Conservation (phyloP, 768 basidiomycete genomes). For the Boletus sp. region DNA sequence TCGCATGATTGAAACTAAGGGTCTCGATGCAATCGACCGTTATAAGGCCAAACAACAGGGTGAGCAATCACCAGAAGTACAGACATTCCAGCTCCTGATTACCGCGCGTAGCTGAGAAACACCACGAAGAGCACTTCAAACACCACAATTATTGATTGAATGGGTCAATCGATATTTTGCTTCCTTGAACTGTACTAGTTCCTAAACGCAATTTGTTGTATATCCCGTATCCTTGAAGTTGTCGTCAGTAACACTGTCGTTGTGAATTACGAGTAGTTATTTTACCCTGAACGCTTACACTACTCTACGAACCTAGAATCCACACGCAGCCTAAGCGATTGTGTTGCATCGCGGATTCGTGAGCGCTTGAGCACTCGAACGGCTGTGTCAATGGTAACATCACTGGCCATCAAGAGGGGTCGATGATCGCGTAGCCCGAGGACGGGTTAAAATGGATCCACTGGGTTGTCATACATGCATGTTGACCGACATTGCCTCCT, state of each 20-base stretch:
- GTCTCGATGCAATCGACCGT: conserved; percentile 46
- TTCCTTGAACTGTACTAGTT: background rate
- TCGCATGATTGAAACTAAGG: conserved; percentile 55
- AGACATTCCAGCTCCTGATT: background rate
- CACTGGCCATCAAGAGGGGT: too few relatives aligned
- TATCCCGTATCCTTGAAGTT: background rate
- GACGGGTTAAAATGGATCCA: background rate
- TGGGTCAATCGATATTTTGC: background rate
- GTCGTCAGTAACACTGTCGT: background rate
- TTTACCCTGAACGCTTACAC: background rate
- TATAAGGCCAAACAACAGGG: conserved; percentile 41
- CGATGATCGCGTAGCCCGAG: background rate
- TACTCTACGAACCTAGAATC: background rate
- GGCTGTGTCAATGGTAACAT: too few relatives aligned
- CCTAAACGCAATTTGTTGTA: conserved; percentile 4
- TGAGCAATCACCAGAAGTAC: conserved; percentile 3
- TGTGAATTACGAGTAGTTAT: too few relatives aligned
- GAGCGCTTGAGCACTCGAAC: background rate
- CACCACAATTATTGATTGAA: background rate
- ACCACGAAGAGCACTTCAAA: background rate
- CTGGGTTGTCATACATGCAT: background rate
- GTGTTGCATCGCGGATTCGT: background rate
- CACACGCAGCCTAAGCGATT: background rate
- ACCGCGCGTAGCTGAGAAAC: conserved; percentile 3
- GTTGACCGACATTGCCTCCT: conserved; percentile 6